Base-by-base conservation (phyloP, 495 filamentous ascomycete genomes). In the Articulospora tetracladia region DNA sequence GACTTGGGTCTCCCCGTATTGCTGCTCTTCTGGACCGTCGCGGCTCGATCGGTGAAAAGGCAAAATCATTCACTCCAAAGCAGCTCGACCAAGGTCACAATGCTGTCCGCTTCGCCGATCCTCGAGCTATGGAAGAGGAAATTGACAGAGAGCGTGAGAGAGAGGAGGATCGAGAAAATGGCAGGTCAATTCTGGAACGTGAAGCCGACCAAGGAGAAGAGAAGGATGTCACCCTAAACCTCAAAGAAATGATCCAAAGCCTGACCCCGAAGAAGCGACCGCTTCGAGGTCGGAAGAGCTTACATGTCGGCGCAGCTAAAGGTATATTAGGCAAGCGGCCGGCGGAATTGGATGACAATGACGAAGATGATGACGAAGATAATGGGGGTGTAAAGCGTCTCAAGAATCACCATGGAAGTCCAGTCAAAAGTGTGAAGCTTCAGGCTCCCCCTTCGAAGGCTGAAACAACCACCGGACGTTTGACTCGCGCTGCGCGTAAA, bases 1-100 rank as follows among this genome's bases (percentile, higher is more conserved):
- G 90, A 3, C 81, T 94, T 53, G 91, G 91, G 22, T 95, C 91
- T 3, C 91, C 91, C 8, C 83, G 80, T 17, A 83, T 95, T 32
- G 81, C 87, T 15, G 87, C 83, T 23, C 79, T 92, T 24, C 81
- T 94, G 32, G 88, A 91, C 49, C 82, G 85, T 52, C 83, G 91
- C 46, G 80, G 76, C 44, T 91, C 88, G 7, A 86, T 95, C 58
- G 82, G 85, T 26, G 85, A 92, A 53, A 76, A 77, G 17, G 81
- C 88, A 12, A 73, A 75, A 3, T 72, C 77, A 8, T 93, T 94
- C 66, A 72, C 83, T 51, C 83, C 86, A 0, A 72, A 68, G 17
- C 66, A 69, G 17, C 68, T 64, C 56, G 75, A 58, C 62, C 79
- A 67, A 64, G 64, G 32, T 28, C 26, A 39, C 23, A 50, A 25